Evolutionary conservation across 1,284 basidiomycete species (phyloP), one percentile per base, ranked within the genome.

Genomic region (Trametes pubescens): DNA sequence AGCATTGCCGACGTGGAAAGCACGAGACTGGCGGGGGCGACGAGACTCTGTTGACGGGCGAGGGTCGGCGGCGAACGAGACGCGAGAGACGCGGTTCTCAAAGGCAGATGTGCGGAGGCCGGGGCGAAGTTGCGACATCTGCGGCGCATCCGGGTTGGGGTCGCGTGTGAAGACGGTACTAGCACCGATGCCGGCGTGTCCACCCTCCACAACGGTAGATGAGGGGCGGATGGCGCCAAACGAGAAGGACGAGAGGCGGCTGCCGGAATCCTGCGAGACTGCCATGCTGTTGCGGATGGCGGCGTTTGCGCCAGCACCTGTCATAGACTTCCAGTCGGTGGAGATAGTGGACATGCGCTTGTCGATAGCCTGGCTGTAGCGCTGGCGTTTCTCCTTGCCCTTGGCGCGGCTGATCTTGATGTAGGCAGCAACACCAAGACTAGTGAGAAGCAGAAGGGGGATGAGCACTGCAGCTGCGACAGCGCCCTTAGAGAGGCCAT

Each of bases 261-360:
- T 78, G 21, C 77, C 75, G 26, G 67, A 76, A 35, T 75, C 77
- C 38, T 49, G 55, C 35, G 60, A 59, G 51, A 85, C 76, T 18
- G 89, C 88, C 51, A 94, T 87, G 57, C 88, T 90, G 67, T 83
- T 83, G 62, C 92, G 84, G 65, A 93, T 87, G 8, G 89, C 91
- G 43, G 87, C 89, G 40, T 82, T 81, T 1, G 92, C 92, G 57
- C 91, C 92, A 2, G 86, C 88, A 11, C 84, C 81, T 4, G 90
- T 88, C 72, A 94, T 88, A 38, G 84, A 82, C 73, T 87, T 87
- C 92, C 93, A 94, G 71, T 93, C 90, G 14, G 81, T 79, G 8
- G 87, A 88, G 68, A 93, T 87, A 65, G 89, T 88, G 18, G 89
- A 89, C 93, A 94, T 94, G 73, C 94, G 88, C 78, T 88, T 86